Conservation (phyloP, 805 yeast genomes). For the Clavispora asparagi region DNA sequence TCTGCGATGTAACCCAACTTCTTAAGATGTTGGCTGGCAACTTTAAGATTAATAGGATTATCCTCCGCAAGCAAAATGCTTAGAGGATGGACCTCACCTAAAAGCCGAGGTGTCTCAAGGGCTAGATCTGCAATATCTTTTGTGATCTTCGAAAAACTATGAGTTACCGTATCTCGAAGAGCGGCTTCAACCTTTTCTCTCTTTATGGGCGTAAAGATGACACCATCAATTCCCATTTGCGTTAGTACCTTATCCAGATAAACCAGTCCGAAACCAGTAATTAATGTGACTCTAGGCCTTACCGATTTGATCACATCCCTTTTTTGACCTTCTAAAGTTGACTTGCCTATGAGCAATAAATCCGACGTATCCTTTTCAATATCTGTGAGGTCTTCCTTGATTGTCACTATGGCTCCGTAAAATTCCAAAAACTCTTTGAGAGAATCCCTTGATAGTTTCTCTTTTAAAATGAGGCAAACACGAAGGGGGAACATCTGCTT, state of each 20-base stretch:
- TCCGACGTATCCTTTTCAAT: constrained; percentile 2
- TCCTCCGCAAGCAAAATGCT: constrained; percentile 53
- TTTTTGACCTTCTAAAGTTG: constrained; percentile 6
- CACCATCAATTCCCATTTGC: constrained; percentile 15
- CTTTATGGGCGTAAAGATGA: constrained; percentile 27
- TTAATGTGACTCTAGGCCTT: constrained; percentile 15
- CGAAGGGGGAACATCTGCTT: constrained; percentile 5
- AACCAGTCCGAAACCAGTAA: constrained; percentile 27
- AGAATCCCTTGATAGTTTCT: constrained; percentile 26
- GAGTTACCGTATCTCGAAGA: background rate
- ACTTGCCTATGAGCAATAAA: constrained; percentile 15
- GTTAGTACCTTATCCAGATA: constrained; percentile 18
- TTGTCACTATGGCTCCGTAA: constrained; percentile 27
- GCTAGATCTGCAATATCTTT: background rate
- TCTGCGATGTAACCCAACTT: constrained; percentile 48
- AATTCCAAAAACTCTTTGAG: constrained; percentile 28
- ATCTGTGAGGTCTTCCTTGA: constrained; percentile 9
- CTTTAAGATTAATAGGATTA: constrained; percentile 44
- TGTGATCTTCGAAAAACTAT: background rate
- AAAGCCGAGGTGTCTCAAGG: background rate
- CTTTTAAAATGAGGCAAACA: constrained; percentile 29
- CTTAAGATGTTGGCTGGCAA: constrained; percentile 45
- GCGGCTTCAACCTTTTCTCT: constrained; percentile 17
- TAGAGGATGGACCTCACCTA: constrained; percentile 29
- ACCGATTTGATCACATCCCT: background rate